These are phyloP conservation scores for Leishmania guyanensis DNA, from an alignment of 208 protist species.

Conservation along the genomic window DNA sequence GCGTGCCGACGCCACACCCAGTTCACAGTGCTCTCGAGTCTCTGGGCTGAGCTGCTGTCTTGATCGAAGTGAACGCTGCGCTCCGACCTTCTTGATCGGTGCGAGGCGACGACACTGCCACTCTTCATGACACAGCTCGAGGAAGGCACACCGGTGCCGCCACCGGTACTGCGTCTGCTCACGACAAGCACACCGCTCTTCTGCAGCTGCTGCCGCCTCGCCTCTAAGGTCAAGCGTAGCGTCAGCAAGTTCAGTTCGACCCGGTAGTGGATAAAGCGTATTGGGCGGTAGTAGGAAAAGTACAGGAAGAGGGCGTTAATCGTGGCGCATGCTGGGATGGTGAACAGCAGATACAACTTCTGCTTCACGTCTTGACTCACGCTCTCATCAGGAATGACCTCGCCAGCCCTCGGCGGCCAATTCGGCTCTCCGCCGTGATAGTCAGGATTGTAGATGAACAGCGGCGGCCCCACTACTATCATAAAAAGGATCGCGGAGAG, in stretches of 20 bases:
- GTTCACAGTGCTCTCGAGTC: constrained; percentile 14
- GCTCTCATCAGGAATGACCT: constrained; percentile 36
- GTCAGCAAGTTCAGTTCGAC: constrained; percentile 64
- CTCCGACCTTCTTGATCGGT: neutral
- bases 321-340: constrained; percentile 50
- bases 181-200: constrained; percentile 30
- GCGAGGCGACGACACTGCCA: neutral
- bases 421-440: constrained; percentile 34
- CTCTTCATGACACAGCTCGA: constrained; percentile 11
- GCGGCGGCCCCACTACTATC: constrained; percentile 52
- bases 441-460: constrained; percentile 66
- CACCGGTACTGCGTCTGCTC: constrained; percentile 10
- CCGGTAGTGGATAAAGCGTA: constrained; percentile 69
- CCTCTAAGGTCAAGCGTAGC: constrained; percentile 30
- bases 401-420: constrained; percentile 39
- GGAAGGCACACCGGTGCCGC: constrained; percentile 4
- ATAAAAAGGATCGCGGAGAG: constrained; percentile 58
- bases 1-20: constrained; percentile 42
- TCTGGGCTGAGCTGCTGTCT: constrained; percentile 8
- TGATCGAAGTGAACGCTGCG: constrained; percentile 9
- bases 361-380: constrained; percentile 60
- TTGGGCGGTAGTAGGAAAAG: constrained; percentile 75
- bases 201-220: constrained; percentile 38
- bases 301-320: constrained; percentile 67
- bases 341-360: constrained; percentile 77